These are phyloP conservation scores for Exophiala bonariae DNA, from an alignment of 2,329 filamentous ascomycete genomes.

Conservation along the genomic window DNA sequence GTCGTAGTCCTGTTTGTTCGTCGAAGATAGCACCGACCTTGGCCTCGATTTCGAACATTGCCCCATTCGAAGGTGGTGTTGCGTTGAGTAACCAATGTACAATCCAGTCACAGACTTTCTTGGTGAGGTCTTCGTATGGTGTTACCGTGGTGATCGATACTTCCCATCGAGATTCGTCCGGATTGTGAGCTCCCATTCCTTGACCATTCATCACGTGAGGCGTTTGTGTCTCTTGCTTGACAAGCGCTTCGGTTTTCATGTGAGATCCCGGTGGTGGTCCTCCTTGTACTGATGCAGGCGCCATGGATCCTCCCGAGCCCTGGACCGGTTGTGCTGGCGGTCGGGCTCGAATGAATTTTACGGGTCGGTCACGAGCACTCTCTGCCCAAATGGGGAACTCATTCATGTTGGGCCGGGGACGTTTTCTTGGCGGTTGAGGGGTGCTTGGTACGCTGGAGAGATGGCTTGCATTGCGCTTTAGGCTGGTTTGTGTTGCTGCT, in stretches of 20 bases:
- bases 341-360: slow-evolving; percentile 19
- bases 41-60: slow-evolving; percentile 88
- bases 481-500: slow-evolving; percentile 6
- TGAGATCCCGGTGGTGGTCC: slow-evolving; percentile 14
- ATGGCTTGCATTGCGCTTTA: slow-evolving; percentile 27
- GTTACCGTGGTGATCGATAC: slow-evolving; percentile 67
- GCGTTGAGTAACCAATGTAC: slow-evolving; percentile 63
- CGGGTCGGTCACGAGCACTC: slow-evolving; percentile 39
- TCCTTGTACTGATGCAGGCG: background rate
- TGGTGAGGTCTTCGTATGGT: slow-evolving; percentile 73
- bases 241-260: slow-evolving; percentile 15
- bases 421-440: slow-evolving; percentile 47
- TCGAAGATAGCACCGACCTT: slow-evolving; percentile 82
- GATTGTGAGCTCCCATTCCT: slow-evolving; percentile 21
- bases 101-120: slow-evolving; percentile 76
- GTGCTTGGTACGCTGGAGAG: slow-evolving; percentile 25
- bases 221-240: slow-evolving; percentile 24
- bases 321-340: background rate
- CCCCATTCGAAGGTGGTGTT: slow-evolving; percentile 54
- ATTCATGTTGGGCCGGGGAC: slow-evolving; percentile 44
- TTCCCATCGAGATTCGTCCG: slow-evolving; percentile 41
- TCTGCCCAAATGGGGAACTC: slow-evolving; percentile 55
- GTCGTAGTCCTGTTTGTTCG: slow-evolving; percentile 64
- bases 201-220: slow-evolving; percentile 34
- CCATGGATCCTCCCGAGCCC: background rate